Base-by-base conservation (phyloP, 768 basidiomycete species). In the Erythrobasidium yunnanense region DNA sequence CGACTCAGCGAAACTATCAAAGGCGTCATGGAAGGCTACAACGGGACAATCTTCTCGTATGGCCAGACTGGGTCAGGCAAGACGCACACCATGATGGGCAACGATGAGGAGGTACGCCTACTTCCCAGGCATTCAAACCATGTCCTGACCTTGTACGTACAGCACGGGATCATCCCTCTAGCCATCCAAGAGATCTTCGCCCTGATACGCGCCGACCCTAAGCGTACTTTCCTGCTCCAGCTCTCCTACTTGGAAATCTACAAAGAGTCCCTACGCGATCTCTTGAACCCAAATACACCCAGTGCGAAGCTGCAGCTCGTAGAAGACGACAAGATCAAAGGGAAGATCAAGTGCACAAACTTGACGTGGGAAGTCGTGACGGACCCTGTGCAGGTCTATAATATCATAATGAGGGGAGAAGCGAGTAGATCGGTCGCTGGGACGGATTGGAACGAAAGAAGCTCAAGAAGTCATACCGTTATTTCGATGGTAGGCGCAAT, bases 371-470 rank as follows among this genome's bases (percentile, higher is more conserved):
- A 92, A 74, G 90, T 92, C 1, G 89, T 97, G n/a, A 90, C 88
- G 15, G 87, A 86, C 71, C 78, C 93, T 29, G 87, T 86, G 71
- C 83, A 87, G 38, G 89, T 97, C 15, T 83, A 84, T 57, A 88
- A 88, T 66, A 86, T 96, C 3, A 77, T 99, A 71, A 81, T 83
- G 71, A 79, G 89, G 23, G 93, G 93, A 3, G 90, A 95, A 74
- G 83, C 86, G 2, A 85, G 89, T 72, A 79, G 93, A 54, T 80
- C 90, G 67, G 95, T 91, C 2, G 92, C 91, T 0, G 88, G 85
- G 71, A 99, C 95, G n/a, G 93, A 99, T 73, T 99, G 93, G 93
- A 99, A 99, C 74, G 87, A 91, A 72, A 78, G 93, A 66, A 91
- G 88, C 78, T 90, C 88, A 74, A 81, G 93, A 33, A 91, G 89